Conservation (phyloP, 2,329 filamentous ascomycete species). For the Neofusicoccum sp. region DNA sequence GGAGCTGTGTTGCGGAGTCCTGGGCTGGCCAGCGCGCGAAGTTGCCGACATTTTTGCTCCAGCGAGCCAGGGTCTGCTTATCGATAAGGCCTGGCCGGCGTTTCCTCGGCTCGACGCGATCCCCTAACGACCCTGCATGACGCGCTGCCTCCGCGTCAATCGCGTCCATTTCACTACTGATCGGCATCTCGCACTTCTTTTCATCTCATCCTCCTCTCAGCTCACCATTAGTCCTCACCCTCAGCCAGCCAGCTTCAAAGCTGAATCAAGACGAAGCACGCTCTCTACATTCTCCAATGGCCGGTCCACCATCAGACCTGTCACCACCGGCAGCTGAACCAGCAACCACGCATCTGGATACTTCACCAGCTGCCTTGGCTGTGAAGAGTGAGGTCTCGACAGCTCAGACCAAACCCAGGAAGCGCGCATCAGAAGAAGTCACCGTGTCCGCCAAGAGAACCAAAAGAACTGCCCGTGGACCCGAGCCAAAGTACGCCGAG, state of each 20-base stretch:
- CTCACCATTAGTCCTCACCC: not conserved
- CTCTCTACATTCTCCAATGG: not conserved
- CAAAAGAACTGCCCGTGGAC: slow-evolving; percentile 8
- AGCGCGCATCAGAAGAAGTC: not conserved
- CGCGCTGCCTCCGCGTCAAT: slow-evolving; percentile 3
- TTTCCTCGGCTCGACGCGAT: not conserved
- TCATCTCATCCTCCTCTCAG: not conserved
- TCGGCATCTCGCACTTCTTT: not conserved
- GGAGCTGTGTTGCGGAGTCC: slow-evolving; percentile 2
- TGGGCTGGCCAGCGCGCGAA: not conserved
- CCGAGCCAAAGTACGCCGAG: slow-evolving; percentile 9
- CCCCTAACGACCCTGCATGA: not conserved
- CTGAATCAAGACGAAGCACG: no score
- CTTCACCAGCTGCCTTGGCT: not conserved
- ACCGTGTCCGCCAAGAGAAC: not conserved
- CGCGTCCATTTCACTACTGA: slow-evolving; percentile 4
- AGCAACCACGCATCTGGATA: not conserved
- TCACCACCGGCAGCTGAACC: slow-evolving; percentile 2
- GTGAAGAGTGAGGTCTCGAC: not conserved
- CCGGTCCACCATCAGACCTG: not conserved
- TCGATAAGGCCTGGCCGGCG: not conserved
- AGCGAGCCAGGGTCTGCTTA: slow-evolving; percentile 6
- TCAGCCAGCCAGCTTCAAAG: no score
- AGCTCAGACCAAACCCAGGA: not conserved
- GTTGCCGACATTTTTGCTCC: not conserved